Evolutionary conservation across 257 asterid species (phyloP).

Genomic region (Echium plantagineum): DNA sequence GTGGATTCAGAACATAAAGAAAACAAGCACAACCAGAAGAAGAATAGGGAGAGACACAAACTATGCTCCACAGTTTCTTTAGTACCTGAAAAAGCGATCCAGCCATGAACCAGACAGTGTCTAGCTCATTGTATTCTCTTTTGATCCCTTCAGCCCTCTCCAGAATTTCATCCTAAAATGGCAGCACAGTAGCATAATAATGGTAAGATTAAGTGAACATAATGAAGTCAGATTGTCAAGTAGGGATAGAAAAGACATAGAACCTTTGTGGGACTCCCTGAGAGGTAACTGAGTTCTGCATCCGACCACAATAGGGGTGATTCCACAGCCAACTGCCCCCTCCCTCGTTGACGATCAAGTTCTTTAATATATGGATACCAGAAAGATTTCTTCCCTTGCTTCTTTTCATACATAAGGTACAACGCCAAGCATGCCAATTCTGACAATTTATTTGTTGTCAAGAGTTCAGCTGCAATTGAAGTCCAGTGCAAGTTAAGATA

Average conservation of each 20-base stretch:
- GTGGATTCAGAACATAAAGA: slow-evolving; percentile 8
- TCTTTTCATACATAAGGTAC: slow-evolving; percentile 97
- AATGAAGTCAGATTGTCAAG: slow-evolving; percentile 4
- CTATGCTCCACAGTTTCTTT: neutral
- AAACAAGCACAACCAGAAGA: neutral
- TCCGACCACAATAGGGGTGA: slow-evolving; percentile 97
- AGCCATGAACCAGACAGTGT: slow-evolving; percentile 99
- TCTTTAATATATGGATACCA: slow-evolving; percentile 93
- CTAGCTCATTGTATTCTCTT: slow-evolving; percentile 92
- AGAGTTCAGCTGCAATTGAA: slow-evolving; percentile 76
- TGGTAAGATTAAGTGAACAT: neutral
- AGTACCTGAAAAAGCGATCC: slow-evolving; percentile 87
- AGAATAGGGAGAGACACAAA: neutral
- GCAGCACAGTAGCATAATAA: neutral
- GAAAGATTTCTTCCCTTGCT: slow-evolving; percentile 85
- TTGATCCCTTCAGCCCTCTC: slow-evolving; percentile 88
- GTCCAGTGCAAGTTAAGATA: slow-evolving; percentile 6
- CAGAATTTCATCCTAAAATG: slow-evolving; percentile 59
- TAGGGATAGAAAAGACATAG: slow-evolving; percentile 12
- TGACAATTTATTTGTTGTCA: slow-evolving; percentile 90
- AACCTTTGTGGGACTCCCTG: slow-evolving; percentile 96
- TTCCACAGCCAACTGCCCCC: slow-evolving; percentile 98
- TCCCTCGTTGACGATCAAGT: slow-evolving; percentile 92
- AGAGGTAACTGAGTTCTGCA: slow-evolving; percentile 66
- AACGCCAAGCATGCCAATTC: slow-evolving; percentile 94